Conservation (phyloP, 352 stramenopile species). For the Phytophthora boehmeriae region DNA sequence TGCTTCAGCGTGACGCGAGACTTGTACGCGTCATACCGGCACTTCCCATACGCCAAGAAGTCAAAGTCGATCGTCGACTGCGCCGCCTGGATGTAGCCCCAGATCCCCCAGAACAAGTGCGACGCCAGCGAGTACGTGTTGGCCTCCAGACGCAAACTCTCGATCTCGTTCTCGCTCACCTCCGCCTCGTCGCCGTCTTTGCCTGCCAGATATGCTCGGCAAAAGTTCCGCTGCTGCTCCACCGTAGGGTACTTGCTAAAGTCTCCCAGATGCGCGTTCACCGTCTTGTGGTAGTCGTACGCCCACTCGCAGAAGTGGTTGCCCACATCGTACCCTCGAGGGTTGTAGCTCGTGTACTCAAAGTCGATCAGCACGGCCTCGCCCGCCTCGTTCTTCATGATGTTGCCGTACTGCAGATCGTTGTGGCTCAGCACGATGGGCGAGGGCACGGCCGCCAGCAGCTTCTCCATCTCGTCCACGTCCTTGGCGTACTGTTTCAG, state of each 20-base stretch:
- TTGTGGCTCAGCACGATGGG: slow-evolving; percentile 91
- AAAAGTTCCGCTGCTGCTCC: slow-evolving; percentile 74
- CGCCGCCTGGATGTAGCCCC: slow-evolving; percentile 89
- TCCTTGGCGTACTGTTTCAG: slow-evolving; percentile 50
- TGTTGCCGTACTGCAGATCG: slow-evolving; percentile 93
- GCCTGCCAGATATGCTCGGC: slow-evolving; percentile 65
- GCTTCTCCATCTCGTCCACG: slow-evolving; percentile 61
- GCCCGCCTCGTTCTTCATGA: slow-evolving; percentile 75
- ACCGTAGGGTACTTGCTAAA: slow-evolving; percentile 75
- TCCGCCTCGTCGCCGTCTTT: slow-evolving; percentile 41
- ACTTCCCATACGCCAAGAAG: slow-evolving; percentile 86
- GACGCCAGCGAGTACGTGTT: slow-evolving; percentile 87
- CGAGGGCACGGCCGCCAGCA: slow-evolving; percentile 64
- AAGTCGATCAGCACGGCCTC: slow-evolving; percentile 92
- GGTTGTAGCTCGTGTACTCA: slow-evolving; percentile 94
- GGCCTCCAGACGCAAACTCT: slow-evolving; percentile 66
- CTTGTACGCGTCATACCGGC: slow-evolving; percentile 76
- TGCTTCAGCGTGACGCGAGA: slow-evolving; percentile 58
- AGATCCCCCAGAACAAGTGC: slow-evolving; percentile 92
- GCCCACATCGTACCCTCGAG: slow-evolving; percentile 89
- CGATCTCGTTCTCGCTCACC: slow-evolving; percentile 62
- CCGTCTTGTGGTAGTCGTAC: slow-evolving; percentile 85
- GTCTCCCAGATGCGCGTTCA: slow-evolving; percentile 78
- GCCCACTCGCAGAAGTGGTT: slow-evolving; percentile 94
- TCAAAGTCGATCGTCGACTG: slow-evolving; percentile 94